Base-by-base conservation (phyloP, 1,284 basidiomycete species). In the Earliella scabrosa region DNA sequence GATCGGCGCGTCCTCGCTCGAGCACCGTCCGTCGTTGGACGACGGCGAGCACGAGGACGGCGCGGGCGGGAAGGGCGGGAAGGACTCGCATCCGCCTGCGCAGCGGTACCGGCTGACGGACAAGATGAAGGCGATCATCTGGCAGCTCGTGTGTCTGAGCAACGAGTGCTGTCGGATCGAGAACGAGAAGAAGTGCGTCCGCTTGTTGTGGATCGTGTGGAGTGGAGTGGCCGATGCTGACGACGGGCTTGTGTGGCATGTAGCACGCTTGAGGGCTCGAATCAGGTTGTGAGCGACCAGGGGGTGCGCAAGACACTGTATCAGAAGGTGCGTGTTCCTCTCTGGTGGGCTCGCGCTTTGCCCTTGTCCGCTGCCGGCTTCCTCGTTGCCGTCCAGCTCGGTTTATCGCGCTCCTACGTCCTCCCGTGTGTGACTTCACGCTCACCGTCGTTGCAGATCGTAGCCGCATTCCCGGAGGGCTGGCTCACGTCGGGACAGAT, bases 161-260 rank as follows among this genome's bases (percentile, higher is more conserved):
- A 92, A 92, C 66, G 90, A 92, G 73, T 85, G 85, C 53, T 90
- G 87, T 72, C 73, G 88, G 63, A 73, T 93, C 70, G 89, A 91
- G 75, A 92, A 92, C 66, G 88, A 92, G 82, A 92, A 91, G 73
- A 90, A 90, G 89, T 92, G 67, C 29, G 88, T 81, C 18, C 2
- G 23, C 41, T 50, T 48, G 31, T 11, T 11, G 38, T 47, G 46
- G 29, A 9, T 11, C 49, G n/a, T 18, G 49, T 40, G 23, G 24
- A 54, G 18, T 44, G 26, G 36, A 54, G 18, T 44, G 26, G 36
- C 16, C 31, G 21, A 18, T 60, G 49, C 45, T 59, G 41, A 52
- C 47, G 24, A 23, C 29, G 38, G 40, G 29, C 8, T 4, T 26
- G 32, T 14, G 26, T 8, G 32, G 21, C 24, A 48, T 20, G 2